Conservation (phyloP, 1,284 basidiomycete genomes). For the Xerocomus amazonicus region DNA sequence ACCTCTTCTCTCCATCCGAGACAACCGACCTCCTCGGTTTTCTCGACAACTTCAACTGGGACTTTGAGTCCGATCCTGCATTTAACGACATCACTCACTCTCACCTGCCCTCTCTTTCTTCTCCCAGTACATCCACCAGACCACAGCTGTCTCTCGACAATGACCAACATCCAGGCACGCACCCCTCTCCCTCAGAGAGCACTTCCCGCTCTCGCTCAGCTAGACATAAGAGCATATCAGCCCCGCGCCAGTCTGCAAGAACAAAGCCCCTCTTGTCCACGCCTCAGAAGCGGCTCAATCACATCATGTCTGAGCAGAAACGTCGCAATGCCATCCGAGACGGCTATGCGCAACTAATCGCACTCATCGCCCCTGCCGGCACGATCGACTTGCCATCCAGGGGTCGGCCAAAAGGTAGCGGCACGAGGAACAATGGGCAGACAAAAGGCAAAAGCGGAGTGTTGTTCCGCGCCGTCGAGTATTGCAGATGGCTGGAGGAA, state of each 20-base stretch:
- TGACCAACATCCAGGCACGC: conserved; percentile 4
- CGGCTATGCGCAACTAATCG: conserved; percentile 80
- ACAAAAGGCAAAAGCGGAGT: conserved; percentile 80
- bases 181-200: conserved; percentile 10
- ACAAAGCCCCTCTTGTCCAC: conserved; percentile 68
- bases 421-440: conserved; percentile 59
- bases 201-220: conserved; percentile 13
- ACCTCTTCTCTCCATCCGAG: conserved; percentile 70
- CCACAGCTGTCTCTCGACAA: conserved; percentile 7
- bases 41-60: conserved; percentile 72
- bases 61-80: conserved; percentile 41
- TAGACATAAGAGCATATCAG: conserved; percentile 24
- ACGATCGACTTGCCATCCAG: conserved; percentile 71
- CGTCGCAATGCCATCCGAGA: conserved; percentile 85
- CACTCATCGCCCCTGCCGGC: conserved; percentile 71
- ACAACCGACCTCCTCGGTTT: conserved; percentile 71
- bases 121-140: conserved; percentile 10
- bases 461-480: conserved; percentile 75
- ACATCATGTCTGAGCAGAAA: conserved; percentile 91
- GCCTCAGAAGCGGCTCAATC: conserved; percentile 88
- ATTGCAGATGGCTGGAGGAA: conserved; percentile 73
- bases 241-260: conserved; percentile 21
- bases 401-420: conserved; percentile 77
- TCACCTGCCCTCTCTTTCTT: conserved; percentile 4
- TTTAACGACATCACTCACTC: conserved; percentile 7